Base-by-base conservation (phyloP, 2,329 filamentous ascomycete species). In the Cercospora sp. region DNA sequence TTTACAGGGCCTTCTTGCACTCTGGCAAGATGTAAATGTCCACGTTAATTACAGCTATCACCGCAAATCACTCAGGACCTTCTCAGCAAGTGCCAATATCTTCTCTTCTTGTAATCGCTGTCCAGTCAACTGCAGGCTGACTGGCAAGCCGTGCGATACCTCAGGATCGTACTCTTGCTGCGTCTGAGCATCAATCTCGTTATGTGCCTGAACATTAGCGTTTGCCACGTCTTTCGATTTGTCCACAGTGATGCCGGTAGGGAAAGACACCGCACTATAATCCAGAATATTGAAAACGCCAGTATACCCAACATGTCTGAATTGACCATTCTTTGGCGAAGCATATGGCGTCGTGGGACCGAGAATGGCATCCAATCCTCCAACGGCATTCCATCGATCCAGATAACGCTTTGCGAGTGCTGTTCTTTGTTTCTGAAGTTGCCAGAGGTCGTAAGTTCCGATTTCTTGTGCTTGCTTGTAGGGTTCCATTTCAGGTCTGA, bases 231-330 rank as follows among this genome's bases (percentile, higher is more conserved):
- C 82, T 30, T 79, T 71, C 24, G 76, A 71, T 65, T 79, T 80
- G 58, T 83, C 80, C 6, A 77, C 82, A 21, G 64, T 66, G 0
- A 82, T 64, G 0, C 81, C 82, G 9, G 75, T 77, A 1, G 83
- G 83, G 65, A 85, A 84, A 0, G 81, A 82, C 2, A 81, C 78
- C 0, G 80, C 78, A 49, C 80, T 77, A 68, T 84, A 85, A 67
- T 85, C 83, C 4, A 84, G 75, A 5, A 84, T 77, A 60, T 85
- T 85, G 68, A 79, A 84, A 0, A 85, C 80, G n/a, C 75, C 73
- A 5, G 76, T 78, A 55, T 78, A 78, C 2, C 82, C 82, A 12
- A 84, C 81, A 68, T 82, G 79, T 68, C 79, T 80, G 74, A 84
- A 82, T 4, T 80, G 76, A 2, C 81, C 80, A 67, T 82, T 75